Conservation (phyloP, 192 early-diverging fungal species). For the Coemansia sp. region DNA sequence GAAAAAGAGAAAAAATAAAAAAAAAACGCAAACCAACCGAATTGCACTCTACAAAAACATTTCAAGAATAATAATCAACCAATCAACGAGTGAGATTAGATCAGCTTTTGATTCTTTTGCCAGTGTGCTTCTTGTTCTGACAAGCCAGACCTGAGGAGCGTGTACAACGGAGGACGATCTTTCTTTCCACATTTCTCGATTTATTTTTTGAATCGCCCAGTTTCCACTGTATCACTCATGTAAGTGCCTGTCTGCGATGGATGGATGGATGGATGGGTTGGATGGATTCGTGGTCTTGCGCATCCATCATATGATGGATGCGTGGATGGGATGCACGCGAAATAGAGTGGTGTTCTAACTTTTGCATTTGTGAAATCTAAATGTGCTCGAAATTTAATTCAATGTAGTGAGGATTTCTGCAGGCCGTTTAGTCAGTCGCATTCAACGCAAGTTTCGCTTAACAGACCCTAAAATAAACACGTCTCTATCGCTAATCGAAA, state of each 20-base stretch:
- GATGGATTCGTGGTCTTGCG: not conserved
- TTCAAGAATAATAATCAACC: not conserved
- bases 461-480: slow-evolving; percentile 5
- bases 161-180: not conserved
- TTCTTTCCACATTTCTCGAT: slow-evolving; percentile 9
- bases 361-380: not conserved
- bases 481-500: slow-evolving; percentile 19
- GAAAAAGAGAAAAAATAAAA: slow-evolving; percentile 1
- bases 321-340: slow-evolving; percentile 2
- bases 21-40: not conserved
- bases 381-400: not conserved
- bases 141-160: not conserved
- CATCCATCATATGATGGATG: slow-evolving; percentile 9
- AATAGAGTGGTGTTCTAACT: not conserved
- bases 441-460: slow-evolving; percentile 13
- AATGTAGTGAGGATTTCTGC: slow-evolving; percentile 57
- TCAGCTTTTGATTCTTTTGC: too few relatives aligned
- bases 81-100: too few relatives aligned
- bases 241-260: slow-evolving; percentile 7
- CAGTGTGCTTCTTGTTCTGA: too few relatives aligned
- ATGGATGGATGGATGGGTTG: not conserved
- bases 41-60: not conserved
- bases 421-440: slow-evolving; percentile 43
- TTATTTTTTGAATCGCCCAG: slow-evolving; percentile 14
- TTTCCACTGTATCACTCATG: slow-evolving; percentile 28